Evolutionary conservation across 2,329 filamentous ascomycete genomes (phyloP).

Genomic region (Botrytis fragariae): DNA sequence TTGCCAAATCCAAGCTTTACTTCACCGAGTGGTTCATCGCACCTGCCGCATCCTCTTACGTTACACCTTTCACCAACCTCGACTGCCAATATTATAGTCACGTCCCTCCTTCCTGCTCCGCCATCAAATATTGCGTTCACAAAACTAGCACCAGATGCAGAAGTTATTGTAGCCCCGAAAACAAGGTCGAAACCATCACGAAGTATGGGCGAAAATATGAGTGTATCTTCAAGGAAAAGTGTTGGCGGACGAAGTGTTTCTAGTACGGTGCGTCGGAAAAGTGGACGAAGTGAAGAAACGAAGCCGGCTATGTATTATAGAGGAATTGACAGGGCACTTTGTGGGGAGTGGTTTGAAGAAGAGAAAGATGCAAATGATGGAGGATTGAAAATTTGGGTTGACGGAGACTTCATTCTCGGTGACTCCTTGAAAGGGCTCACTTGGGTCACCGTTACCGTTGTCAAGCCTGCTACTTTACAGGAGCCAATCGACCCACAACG

Average conservation of each 20-base stretch:
- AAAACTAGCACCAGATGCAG: constrained; percentile 89
- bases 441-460: constrained; percentile 80
- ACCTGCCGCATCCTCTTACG: constrained; percentile 74
- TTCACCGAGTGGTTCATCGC: constrained; percentile 48
- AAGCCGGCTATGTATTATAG: constrained; percentile 73
- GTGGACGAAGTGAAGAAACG: constrained; percentile 61
- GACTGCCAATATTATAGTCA: constrained; percentile 85
- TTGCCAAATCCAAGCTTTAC: constrained; percentile 78
- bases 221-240: constrained; percentile 76
- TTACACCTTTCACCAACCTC: constrained; percentile 93
- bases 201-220: constrained; percentile 70
- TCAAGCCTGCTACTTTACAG: constrained; percentile 76
- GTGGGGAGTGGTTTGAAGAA: constrained; percentile 71
- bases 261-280: constrained; percentile 64
- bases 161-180: constrained; percentile 97
- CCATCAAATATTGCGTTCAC: constrained; percentile 72
- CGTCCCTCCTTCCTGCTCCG: constrained; percentile 75
- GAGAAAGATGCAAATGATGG: constrained; percentile 54
- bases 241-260: constrained; percentile 68
- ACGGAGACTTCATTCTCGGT: constrained; percentile 69
- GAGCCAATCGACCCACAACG: constrained; percentile 66
- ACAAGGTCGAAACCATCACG: constrained; percentile 68
- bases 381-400: constrained; percentile 77
- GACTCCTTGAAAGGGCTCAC: constrained; percentile 72
- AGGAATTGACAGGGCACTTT: constrained; percentile 69